These are phyloP conservation scores for Vaccinium myrtillus DNA, from an alignment of 148 eudicot genomes.

Conservation along the genomic window DNA sequence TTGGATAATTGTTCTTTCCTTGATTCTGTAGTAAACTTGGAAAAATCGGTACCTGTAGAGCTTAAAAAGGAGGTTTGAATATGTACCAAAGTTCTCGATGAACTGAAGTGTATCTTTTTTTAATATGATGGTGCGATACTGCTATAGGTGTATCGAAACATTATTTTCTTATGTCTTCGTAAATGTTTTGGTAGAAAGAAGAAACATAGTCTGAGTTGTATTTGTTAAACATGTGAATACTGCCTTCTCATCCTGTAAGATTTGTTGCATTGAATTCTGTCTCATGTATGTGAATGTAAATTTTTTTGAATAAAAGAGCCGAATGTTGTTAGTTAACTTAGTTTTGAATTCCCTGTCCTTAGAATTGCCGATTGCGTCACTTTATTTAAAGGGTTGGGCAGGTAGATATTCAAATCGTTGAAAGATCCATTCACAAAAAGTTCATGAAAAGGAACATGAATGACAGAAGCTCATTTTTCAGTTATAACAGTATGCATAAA, in stretches of 20 bases:
- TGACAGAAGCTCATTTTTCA: slow-evolving; percentile 1
- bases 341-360: neutral
- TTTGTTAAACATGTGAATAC: neutral
- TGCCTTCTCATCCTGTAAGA: neutral
- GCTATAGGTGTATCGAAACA: neutral
- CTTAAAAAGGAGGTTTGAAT: neutral
- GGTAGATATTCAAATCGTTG: neutral
- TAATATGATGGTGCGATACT: neutral
- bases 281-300: neutral
- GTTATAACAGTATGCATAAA: neutral
- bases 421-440: neutral
- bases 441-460: neutral
- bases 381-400: neutral
- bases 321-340: neutral
- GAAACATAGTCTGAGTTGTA: neutral
- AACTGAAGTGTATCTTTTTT: neutral
- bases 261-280: neutral
- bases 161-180: neutral
- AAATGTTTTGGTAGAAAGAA: neutral
- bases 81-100: neutral
- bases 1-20: neutral
- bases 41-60: neutral
- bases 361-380: neutral
- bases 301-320: neutral
- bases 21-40: neutral